These are phyloP conservation scores for Leishmania mexicana DNA, from an alignment of 208 protist genomes.

Conservation along the genomic window DNA sequence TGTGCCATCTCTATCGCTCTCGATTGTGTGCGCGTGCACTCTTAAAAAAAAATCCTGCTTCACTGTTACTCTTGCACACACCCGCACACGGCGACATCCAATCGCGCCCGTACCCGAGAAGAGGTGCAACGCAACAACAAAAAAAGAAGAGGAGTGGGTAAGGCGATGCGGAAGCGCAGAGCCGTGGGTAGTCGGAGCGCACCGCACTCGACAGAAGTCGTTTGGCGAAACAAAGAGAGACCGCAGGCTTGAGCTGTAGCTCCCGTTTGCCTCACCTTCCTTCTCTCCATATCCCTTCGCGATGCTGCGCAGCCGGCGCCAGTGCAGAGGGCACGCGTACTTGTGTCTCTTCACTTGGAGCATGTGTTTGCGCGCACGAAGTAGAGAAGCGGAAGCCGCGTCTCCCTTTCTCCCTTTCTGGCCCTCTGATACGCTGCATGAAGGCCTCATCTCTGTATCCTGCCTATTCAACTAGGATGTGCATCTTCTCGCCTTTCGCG, in stretches of 20 bases:
- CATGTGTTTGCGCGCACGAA: not conserved
- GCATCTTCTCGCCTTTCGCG: not conserved
- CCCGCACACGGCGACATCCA: not conserved
- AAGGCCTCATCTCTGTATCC: not conserved
- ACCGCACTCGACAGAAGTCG: not conserved
- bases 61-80: not conserved
- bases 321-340: not conserved
- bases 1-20: not conserved
- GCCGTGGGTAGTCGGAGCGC: not conserved
- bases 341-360: not conserved
- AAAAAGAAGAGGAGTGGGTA: not conserved
- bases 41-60: not conserved
- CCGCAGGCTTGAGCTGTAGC: not conserved
- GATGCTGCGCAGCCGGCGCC: not conserved
- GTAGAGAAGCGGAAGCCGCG: not conserved
- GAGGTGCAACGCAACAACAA: not conserved
- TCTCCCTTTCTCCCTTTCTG: not conserved
- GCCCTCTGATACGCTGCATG: not conserved
- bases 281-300: not conserved
- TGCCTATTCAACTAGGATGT: not conserved
- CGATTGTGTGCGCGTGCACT: not conserved
- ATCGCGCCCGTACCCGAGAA: not conserved
- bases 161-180: not conserved
- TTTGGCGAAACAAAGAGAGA: not conserved
- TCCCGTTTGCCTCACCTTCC: not conserved